Base-by-base conservation (phyloP, 345 rosid genomes). In the Acer yangbiense region DNA sequence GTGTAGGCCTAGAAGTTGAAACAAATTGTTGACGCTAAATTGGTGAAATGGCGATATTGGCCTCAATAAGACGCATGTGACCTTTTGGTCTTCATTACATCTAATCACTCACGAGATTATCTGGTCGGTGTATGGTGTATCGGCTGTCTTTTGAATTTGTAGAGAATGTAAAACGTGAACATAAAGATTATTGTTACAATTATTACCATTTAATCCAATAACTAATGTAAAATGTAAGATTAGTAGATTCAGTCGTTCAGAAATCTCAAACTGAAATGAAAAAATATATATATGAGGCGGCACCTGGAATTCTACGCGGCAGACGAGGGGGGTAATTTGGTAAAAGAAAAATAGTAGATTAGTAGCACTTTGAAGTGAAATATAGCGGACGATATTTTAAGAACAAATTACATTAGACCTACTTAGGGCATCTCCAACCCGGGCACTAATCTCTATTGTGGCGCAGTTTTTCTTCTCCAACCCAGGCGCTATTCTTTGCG, bases 1-100 rank as follows among this genome's bases (percentile, higher is more conserved):
- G 5, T 7, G 44, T 72, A 20, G 65, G 10, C 29, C 41, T 57
- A 6, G 54, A 39, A 12, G 54, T 50, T 13, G 21, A 57, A 57
- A 23, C 39, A 9, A 23, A 62, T 21, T 62, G 58, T 44, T 6
- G 44, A n/a, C 43, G 43, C 16, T 13, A 25, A 43, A 8, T n/a
- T 46, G 2, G 25, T 20, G 25, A 6, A 63, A 44, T 74, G 68
- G 25, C 61, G 43, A 43, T 21, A 21, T 16, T 25, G 77, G 18
- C 61, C 67, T 17, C 27, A 17, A 23, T 17, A 9, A 9, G 77
- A 74, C 69, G 77, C 69, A 74, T 74, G 69, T 63, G 27, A 9
- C 61, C 69, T 58, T 35, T 35, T 0, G 25, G 11, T 4, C 48
- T 62, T 9, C 68, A n/a, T n/a, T n/a, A n/a, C 25, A 25, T 43